phyloP scores from a whole-genome alignment of 345 rosid species.

The Murraya koenigii region DNA sequence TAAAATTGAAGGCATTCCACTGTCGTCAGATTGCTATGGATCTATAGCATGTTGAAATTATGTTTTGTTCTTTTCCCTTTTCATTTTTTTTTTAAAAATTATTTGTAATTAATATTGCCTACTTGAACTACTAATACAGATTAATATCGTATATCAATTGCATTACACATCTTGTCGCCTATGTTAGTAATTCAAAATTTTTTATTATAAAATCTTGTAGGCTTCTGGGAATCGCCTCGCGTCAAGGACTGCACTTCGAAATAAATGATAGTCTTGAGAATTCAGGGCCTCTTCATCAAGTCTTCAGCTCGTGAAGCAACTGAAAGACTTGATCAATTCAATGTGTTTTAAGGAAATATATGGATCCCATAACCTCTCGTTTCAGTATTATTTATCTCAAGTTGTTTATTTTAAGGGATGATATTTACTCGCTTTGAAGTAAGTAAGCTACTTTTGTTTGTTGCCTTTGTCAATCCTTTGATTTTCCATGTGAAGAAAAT shows the following conservation, averaged over 20 bases:
- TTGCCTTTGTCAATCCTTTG: constrained; percentile 6
- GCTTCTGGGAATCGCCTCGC: constrained; percentile 39
- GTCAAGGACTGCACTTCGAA: constrained; percentile 36
- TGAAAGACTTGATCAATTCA: constrained; percentile 2
- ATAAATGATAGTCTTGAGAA: constrained; percentile 35
- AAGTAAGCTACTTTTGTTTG: constrained; percentile 15
- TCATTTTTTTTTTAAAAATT: no score
- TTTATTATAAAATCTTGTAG: constrained; percentile 22
- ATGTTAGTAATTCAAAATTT: background rate
- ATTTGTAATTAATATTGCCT: no score
- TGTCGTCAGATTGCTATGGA: background rate
- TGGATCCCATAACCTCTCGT: background rate
- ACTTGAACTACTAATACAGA: no score
- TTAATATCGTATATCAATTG: no score
- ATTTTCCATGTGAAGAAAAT: background rate
- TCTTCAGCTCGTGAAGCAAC: constrained; percentile 8
- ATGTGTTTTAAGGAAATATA: constrained; percentile 14
- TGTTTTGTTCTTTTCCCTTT: no score
- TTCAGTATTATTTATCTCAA: constrained; percentile 17
- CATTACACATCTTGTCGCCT: background rate
- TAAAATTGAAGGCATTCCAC: background rate
- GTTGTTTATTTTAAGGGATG: constrained; percentile 17
- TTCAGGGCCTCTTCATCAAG: constrained; percentile 10
- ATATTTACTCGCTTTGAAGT: constrained; percentile 12
- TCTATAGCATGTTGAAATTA: no score